Percentiles rank a stretch among this genome's conserved stretches.
Conservation (phyloP, 768 basidiomycete species). For the Rhodotorula sphaerocarpa region DNA sequence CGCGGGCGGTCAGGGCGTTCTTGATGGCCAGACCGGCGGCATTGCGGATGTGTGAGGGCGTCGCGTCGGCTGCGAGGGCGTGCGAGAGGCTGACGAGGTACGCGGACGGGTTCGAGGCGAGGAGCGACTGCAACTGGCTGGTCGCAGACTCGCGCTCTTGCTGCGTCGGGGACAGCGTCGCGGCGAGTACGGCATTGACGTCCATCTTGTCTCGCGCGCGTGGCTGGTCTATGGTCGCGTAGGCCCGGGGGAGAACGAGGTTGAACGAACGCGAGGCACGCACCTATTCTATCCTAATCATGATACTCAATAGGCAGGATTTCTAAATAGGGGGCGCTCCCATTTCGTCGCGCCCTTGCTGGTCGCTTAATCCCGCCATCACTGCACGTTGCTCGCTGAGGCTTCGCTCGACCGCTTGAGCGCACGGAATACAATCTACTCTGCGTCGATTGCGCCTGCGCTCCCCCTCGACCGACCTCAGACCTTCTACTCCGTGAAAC, state of each 20-base stretch:
- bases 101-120: conserved; percentile 43
- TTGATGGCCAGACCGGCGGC: conserved; percentile 96
- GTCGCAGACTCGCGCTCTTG: conserved; percentile 22
- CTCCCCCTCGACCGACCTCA: too few species aligned
- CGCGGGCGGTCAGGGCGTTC: conserved; percentile 83
- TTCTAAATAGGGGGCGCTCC: too few species aligned
- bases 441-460: too few species aligned
- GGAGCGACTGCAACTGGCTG: conserved; percentile 23
- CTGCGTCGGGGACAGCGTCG: conserved; percentile 69
- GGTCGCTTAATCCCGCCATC: too few species aligned
- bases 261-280: too few species aligned
- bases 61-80: conserved; percentile 69
- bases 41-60: conserved; percentile 64
- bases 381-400: too few species aligned
- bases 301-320: too few species aligned
- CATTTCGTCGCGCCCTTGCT: too few species aligned
- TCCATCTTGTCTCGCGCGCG: conserved; percentile 55
- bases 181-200: conserved; percentile 79
- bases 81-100: conserved; percentile 86
- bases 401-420: too few species aligned
- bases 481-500: too few species aligned
- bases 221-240: neutral
- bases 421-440: too few species aligned
- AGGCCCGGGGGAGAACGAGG: neutral
- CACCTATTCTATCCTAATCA: too few species aligned